Conservation (phyloP, 208 protist genomes). For the Balamuthia mandrillaris region DNA sequence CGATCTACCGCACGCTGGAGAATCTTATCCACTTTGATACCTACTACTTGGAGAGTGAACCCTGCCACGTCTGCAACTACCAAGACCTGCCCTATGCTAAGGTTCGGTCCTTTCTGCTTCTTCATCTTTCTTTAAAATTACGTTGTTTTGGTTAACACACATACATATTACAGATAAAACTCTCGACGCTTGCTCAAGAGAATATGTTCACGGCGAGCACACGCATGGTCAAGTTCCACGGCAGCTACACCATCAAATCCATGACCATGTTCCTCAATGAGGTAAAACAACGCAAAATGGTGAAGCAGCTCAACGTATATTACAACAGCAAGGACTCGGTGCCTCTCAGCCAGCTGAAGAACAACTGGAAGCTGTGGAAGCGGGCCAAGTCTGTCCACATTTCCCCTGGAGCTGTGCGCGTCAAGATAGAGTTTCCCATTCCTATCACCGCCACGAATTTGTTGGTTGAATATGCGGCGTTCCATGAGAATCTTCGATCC, state of each 20-base stretch:
- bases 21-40: conserved; percentile 68
- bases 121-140: too few species aligned
- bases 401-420: conserved; percentile 45
- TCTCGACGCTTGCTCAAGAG: conserved; percentile 64
- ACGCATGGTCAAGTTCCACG: conserved; percentile 52
- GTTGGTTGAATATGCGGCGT: conserved; percentile 71
- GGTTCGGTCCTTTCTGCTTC: too few species aligned
- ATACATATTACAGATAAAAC: too few species aligned
- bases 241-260: conserved; percentile 41
- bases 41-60: conserved; percentile 73
- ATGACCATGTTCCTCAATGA: conserved; percentile 61
- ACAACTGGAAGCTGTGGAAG: conserved; percentile 69
- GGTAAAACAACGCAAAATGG: conserved; percentile 51
- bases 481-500: too few species aligned
- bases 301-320: conserved; percentile 74
- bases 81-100: conserved; percentile 52
- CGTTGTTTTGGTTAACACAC: too few species aligned
- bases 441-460: conserved; percentile 75
- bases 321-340: conserved; percentile 67
- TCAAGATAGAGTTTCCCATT: conserved; percentile 59
- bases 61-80: conserved; percentile 65
- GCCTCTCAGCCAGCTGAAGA: conserved; percentile 69
- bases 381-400: conserved; percentile 55
- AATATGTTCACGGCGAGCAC: conserved; percentile 68
- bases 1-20: conserved; percentile 63